A percentile compares a stretch with the other conserved stretches of the same genome.
Conservation (phyloP, 768 basidiomycete genomes). For the Mycena vulgaris region DNA sequence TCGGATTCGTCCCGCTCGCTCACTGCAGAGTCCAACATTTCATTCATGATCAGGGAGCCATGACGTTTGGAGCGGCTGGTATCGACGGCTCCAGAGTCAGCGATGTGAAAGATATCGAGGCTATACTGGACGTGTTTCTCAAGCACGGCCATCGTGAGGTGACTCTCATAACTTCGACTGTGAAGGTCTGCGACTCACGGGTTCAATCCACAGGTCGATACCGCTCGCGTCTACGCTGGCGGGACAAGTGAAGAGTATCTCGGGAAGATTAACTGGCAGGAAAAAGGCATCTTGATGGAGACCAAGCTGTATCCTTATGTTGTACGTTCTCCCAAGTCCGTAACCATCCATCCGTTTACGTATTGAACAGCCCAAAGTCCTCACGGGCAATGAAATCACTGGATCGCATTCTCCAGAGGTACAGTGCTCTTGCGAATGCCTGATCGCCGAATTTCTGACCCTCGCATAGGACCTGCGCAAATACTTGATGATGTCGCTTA, state of each 20-base stretch:
- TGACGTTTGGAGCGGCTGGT: conserved; percentile 33
- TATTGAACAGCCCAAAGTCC: background rate
- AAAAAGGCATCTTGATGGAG: conserved; percentile 67
- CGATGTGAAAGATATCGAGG: conserved; percentile 32
- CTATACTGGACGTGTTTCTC: conserved; percentile 26
- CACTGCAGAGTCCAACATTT: too few relatives aligned
- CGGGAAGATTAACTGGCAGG: conserved; percentile 65
- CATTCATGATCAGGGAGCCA: conserved; percentile 26
- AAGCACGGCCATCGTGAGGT: conserved; percentile 32
- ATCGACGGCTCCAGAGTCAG: conserved; percentile 20
- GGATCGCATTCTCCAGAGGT: conserved; percentile 21
- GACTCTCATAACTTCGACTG: background rate
- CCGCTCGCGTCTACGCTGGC: conserved; percentile 63
- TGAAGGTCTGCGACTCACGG: too few relatives aligned
- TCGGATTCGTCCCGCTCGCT: background rate
- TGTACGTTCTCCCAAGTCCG: background rate
- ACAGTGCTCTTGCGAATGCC: background rate
- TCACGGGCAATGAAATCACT: background rate
- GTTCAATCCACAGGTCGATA: conserved; percentile 56
- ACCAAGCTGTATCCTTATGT: conserved; percentile 61
- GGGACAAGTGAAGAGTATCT: conserved; percentile 71
- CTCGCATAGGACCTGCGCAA: conserved; percentile 57
- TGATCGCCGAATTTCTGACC: background rate
- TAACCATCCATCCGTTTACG: background rate
- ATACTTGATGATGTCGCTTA: conserved; percentile 61